These are phyloP conservation scores for Diplodia mutila DNA, from an alignment of 2,329 filamentous ascomycete species.

Conservation along the genomic window DNA sequence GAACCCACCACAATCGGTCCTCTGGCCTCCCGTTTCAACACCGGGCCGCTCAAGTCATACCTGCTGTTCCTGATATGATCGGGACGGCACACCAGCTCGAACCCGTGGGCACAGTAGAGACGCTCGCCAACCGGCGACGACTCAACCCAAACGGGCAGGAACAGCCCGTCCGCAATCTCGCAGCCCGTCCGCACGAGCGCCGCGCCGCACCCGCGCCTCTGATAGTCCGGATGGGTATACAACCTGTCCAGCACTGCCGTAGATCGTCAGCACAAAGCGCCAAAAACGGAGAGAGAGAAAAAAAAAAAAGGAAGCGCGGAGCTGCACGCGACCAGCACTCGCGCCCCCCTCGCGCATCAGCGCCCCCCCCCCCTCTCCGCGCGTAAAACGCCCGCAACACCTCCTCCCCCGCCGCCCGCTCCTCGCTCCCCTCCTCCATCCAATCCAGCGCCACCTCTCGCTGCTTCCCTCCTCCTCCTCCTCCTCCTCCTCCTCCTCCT, in stretches of 20 bases:
- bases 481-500: no score
- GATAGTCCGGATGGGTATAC: conserved; percentile 42
- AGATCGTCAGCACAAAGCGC: not conserved
- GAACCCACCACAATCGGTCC: conserved; percentile 27
- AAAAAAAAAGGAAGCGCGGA: no score
- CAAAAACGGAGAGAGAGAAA: no score
- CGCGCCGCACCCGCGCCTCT: conserved; percentile 43
- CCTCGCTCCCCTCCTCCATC: conserved; percentile 1
- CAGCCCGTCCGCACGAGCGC: conserved; percentile 46
- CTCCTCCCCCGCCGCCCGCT: conserved; percentile 8
- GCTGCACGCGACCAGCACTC: no score
- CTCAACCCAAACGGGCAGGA: conserved; percentile 36
- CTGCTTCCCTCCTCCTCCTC: not conserved
- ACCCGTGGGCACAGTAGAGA: conserved; percentile 35
- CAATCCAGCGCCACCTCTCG: not conserved
- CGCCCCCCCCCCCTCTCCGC: conserved; percentile 3
- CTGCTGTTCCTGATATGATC: conserved; percentile 26
- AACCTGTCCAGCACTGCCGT: conserved; percentile 40
- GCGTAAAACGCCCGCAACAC: not conserved
- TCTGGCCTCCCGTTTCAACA: conserved; percentile 30
- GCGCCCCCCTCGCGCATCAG: conserved; percentile 1
- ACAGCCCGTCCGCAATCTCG: conserved; percentile 38
- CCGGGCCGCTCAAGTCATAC: conserved; percentile 22
- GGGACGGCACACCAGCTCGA: conserved; percentile 29
- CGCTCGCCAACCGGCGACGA: conserved; percentile 32